Conservation (phyloP, 495 filamentous ascomycete genomes). For the Podospora fimiseda region DNA sequence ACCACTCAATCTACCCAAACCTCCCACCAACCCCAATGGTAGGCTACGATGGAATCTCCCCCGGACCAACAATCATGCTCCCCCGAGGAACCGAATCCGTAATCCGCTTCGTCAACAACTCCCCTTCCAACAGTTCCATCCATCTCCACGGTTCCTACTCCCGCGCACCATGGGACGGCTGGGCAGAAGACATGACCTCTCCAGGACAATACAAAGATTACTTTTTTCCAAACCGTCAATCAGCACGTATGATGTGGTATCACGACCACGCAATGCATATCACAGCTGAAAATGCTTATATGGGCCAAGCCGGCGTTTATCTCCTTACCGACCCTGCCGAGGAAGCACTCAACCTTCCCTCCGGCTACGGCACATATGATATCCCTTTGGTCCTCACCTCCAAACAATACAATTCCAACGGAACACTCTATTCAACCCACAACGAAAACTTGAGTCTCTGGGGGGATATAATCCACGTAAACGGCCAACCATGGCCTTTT, state of each 20-base stretch:
- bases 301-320: conserved; percentile 39
- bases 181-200: conserved; percentile 46
- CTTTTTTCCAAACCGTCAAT: conserved; percentile 49
- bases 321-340: conserved; percentile 35
- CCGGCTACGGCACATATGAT: conserved; percentile 40
- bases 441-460: conserved; percentile 36
- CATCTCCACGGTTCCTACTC: conserved; percentile 47
- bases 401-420: conserved; percentile 42
- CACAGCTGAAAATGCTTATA: conserved; percentile 44
- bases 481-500: conserved; percentile 49
- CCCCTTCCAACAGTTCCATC: conserved; percentile 26
- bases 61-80: conserved; percentile 43
- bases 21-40: conserved; percentile 36
- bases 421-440: conserved; percentile 32
- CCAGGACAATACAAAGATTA: conserved; percentile 50
- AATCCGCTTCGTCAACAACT: conserved; percentile 45
- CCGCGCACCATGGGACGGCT: conserved; percentile 35
- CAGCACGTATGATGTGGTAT: conserved; percentile 48
- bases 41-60: conserved; percentile 46
- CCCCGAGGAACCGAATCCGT: conserved; percentile 39
- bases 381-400: conserved; percentile 40
- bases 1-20: conserved; percentile 38
- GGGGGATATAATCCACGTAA: conserved; percentile 48
- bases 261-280: conserved; percentile 42
- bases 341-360: conserved; percentile 35